Percentiles rank a stretch among this genome's conserved stretches.
phyloP scores from a whole-genome alignment of 1,139 yeast species.

The Entelexis sorbosivorans region DNA sequence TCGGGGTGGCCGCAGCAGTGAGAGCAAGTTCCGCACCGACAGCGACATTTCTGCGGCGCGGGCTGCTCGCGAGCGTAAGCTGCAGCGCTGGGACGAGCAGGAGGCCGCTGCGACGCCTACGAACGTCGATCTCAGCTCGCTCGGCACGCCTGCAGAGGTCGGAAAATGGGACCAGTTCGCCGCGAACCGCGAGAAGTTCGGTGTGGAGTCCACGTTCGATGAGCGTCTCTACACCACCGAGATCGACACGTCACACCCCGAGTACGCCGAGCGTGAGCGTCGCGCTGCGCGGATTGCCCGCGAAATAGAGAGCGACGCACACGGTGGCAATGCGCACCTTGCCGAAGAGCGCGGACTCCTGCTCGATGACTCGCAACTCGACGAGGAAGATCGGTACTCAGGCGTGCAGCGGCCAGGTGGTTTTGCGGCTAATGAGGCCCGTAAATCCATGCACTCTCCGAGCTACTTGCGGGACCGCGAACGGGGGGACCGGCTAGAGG shows the following conservation, averaged over 20 bases:
- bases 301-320: constrained; percentile 59
- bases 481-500: constrained; percentile 44
- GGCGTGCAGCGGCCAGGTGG: constrained; percentile 50
- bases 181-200: constrained; percentile 77
- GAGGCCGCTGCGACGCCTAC: constrained; percentile 28
- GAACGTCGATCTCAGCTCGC: constrained; percentile 19
- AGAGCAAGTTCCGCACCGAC: constrained; percentile 57
- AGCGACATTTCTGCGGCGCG: constrained; percentile 54
- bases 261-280: constrained; percentile 54
- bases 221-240: constrained; percentile 84
- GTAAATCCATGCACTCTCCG: constrained; percentile 15
- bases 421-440: constrained; percentile 19
- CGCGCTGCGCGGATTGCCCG: constrained; percentile 70
- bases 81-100: constrained; percentile 73
- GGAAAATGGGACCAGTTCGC: constrained; percentile 83
- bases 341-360: constrained; percentile 81
- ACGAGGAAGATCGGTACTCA: constrained; percentile 92
- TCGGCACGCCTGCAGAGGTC: constrained; percentile 26
- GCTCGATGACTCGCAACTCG: constrained; percentile 75
- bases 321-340: constrained; percentile 61
- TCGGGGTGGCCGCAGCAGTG: constrained; percentile 6
- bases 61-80: constrained; percentile 40
- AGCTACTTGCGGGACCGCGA: constrained; percentile 32
- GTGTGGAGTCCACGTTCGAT: constrained; percentile 75
- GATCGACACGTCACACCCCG: constrained; percentile 65